Evolutionary conservation across 768 basidiomycete genomes (phyloP), one percentile per base, ranked within the genome.

Genomic region (Rhodotorula paludigena): DNA sequence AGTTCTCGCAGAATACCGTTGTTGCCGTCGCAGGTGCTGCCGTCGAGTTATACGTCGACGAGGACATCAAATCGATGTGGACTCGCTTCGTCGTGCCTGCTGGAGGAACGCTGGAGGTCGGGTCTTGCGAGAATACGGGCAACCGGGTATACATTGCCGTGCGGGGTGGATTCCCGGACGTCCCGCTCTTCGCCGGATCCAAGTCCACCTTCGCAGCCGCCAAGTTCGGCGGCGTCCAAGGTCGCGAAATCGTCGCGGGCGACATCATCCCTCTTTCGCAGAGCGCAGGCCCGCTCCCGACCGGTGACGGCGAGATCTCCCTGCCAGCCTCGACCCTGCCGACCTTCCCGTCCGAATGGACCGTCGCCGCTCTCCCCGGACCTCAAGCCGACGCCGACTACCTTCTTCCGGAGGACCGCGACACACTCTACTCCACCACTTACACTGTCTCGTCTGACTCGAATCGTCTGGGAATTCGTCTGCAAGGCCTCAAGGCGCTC

Each of bases 381-480:
- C 87, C 87, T 0, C 85, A 87, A 28, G 86, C 83, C 63, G 84
- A 86, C 62, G 78, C 80, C 7, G 82, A 82, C 56, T 88, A 83
- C 72, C 69, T 87, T 23, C 83, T 82, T 0, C 35, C 77, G 1
- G 78, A 81, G 14, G 86, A 85, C 25, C 81, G 82, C 36, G 58
- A 75, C 1, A 69, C 73, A 12, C 85, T 88, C 68, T 87, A 87
- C 72, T 76, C 76, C 0, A 83, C 84, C 0, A 72, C 69, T 2
- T 87, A 84, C 85, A 78, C 75, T 1, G 80, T 87, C 44, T 84
- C 84, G 64, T 75, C 82, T 2, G 82, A 84, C 1, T 85, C 84
- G 70, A 87, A 86, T 69, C 80, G 86, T 30, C 83, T 85, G 74
- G 87, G 87, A 6, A 83, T 87, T 53, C 82, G 87, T 9, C 79